Evolutionary conservation across 2,329 filamentous ascomycete genomes (phyloP).

Genomic region (Fusarium camptoceras): DNA sequence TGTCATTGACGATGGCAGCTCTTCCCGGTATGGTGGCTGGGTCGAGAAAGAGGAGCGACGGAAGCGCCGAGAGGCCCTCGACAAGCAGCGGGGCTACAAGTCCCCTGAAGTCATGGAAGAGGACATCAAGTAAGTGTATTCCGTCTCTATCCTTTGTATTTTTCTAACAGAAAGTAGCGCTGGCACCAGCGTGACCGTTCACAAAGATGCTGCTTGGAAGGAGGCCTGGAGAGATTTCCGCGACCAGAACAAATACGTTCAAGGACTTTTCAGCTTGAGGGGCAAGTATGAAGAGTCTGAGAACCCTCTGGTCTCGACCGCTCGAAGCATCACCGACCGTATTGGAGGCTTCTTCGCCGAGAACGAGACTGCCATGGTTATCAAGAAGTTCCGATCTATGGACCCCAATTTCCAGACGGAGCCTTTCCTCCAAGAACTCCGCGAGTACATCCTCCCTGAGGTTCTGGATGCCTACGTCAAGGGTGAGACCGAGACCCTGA

Average conservation of each 20-base stretch:
- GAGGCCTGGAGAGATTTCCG: constrained; percentile 98
- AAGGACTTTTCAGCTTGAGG: constrained; percentile 88
- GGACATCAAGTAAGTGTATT: constrained; percentile 84
- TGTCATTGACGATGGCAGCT: constrained; percentile 96
- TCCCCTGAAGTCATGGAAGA: constrained; percentile 74
- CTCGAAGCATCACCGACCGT: constrained; percentile 91
- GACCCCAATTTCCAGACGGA: constrained; percentile 95
- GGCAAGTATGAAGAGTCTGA: constrained; percentile 94
- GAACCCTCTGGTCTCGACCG: constrained; percentile 93
- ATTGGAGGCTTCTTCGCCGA: constrained; percentile 97
- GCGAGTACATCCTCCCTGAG: constrained; percentile 97
- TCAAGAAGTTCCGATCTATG: constrained; percentile 97
- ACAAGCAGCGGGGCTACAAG: constrained; percentile 68
- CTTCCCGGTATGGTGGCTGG: constrained; percentile 96
- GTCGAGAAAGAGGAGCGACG: constrained; percentile 94
- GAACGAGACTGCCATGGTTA: constrained; percentile 96
- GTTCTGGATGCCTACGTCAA: constrained; percentile 98
- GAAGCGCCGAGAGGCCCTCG: constrained; percentile 79
- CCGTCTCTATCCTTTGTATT: neutral
- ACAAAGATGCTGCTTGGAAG: constrained; percentile 98
- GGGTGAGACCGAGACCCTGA: constrained; percentile 89
- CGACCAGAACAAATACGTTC: constrained; percentile 88
- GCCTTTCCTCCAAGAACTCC: constrained; percentile 92
- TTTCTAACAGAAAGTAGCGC: constrained; percentile 69
- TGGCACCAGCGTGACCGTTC: constrained; percentile 91